phyloP scores from a whole-genome alignment of 805 yeast species.

The Starmerella gropengiesseri region DNA sequence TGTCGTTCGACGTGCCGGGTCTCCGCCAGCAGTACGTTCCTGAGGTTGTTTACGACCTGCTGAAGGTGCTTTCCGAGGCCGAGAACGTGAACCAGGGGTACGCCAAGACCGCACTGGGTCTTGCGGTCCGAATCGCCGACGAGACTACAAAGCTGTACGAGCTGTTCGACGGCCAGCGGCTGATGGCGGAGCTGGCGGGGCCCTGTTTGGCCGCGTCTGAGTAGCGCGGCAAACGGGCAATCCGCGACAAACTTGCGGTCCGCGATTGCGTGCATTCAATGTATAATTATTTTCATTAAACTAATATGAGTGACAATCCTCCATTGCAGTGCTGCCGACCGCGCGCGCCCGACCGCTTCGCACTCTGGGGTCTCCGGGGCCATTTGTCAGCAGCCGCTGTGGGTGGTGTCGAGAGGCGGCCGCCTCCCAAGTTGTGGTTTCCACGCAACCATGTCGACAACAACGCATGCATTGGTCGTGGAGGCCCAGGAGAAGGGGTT shows the following conservation, averaged over 20 bases:
- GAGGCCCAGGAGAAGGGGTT: slow-evolving; percentile 21
- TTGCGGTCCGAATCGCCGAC: slow-evolving; percentile 57
- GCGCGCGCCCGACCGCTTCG: too few relatives aligned
- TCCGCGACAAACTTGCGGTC: too few relatives aligned
- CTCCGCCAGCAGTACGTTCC: slow-evolving; percentile 66
- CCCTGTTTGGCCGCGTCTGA: slow-evolving; percentile 7
- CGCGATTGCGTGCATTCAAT: too few relatives aligned
- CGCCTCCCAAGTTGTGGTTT: slow-evolving; percentile 2
- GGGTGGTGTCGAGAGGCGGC: too few relatives aligned
- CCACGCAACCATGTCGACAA: slow-evolving; percentile 9
- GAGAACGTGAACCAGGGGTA: slow-evolving; percentile 34
- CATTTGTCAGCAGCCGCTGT: too few relatives aligned
- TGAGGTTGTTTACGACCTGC: slow-evolving; percentile 52
- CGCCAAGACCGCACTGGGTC: slow-evolving; percentile 44
- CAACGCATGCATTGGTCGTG: slow-evolving; percentile 29
- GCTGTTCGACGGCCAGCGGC: slow-evolving; percentile 42
- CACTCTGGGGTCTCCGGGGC: too few relatives aligned
- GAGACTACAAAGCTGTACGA: slow-evolving; percentile 51
- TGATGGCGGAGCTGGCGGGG: slow-evolving; percentile 8
- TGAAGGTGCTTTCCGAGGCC: slow-evolving; percentile 43
- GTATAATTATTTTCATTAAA: too few relatives aligned
- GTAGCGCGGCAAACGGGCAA: too few relatives aligned
- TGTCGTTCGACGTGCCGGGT: slow-evolving; percentile 19
- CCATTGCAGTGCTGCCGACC: too few relatives aligned
- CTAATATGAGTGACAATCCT: too few relatives aligned